phyloP scores from a whole-genome alignment of 2,329 filamentous ascomycete genomes.

The Lachnellula subtilissima region DNA sequence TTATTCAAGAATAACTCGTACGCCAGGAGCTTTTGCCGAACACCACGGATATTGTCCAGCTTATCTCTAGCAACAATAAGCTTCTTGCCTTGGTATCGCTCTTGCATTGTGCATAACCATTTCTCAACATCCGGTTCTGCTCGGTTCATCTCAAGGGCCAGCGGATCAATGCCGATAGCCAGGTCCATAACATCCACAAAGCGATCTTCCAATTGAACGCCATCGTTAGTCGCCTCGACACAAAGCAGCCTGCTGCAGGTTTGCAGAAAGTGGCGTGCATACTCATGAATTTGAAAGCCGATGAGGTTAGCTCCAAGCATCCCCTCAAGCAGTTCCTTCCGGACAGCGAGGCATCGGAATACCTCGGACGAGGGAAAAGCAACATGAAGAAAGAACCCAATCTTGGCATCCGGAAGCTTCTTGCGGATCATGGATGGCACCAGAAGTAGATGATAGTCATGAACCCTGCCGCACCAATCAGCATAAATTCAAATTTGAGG shows the following conservation, averaged over 20 bases:
- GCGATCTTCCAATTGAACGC: conserved; percentile 84
- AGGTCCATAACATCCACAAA: conserved; percentile 85
- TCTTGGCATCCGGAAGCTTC: conserved; percentile 86
- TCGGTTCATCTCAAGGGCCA: conserved; percentile 66
- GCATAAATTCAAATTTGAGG: too few species aligned
- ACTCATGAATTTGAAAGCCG: conserved; percentile 91
- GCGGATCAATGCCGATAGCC: conserved; percentile 87
- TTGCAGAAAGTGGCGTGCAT: conserved; percentile 89
- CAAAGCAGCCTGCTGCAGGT: conserved; percentile 87
- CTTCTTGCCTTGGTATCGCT: conserved; percentile 81
- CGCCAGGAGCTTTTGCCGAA: conserved; percentile 86
- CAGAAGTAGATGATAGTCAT: conserved; percentile 90
- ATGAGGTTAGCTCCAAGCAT: conserved; percentile 91
- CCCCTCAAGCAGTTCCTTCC: conserved; percentile 82
- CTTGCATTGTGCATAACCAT: conserved; percentile 76
- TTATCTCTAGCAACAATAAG: conserved; percentile 93
- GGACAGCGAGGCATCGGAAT: conserved; percentile 83
- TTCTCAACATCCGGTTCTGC: conserved; percentile 66
- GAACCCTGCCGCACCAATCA: conserved; percentile 47
- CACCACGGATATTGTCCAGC: conserved; percentile 85
- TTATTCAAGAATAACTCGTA: conserved; percentile 91
- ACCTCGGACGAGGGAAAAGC: conserved; percentile 96
- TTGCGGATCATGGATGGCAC: conserved; percentile 87
- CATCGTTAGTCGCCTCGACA: conserved; percentile 85
- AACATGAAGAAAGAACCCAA: conserved; percentile 92